A percentile compares a stretch with the other conserved stretches of the same genome.
phyloP scores from a whole-genome alignment of 371 early-diverging fungal genomes.

The Quaeritorhiza haematococci region DNA sequence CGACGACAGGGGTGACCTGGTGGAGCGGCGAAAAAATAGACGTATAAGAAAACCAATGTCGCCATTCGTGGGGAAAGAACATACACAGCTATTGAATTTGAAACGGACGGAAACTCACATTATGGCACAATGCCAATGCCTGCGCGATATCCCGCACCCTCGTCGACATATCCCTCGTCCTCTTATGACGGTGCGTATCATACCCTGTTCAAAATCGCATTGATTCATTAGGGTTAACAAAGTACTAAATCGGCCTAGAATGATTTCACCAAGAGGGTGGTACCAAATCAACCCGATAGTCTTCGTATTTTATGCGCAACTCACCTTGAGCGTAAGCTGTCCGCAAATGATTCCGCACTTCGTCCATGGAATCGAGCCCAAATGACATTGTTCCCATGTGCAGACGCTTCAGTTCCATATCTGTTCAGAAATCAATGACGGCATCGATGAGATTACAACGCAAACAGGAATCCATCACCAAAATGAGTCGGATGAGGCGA shows the following conservation, averaged over 20 bases:
- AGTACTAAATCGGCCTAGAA: too few species aligned
- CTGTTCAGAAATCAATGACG: too few species aligned
- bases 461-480: too few species aligned
- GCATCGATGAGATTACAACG: too few species aligned
- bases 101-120: conserved; percentile 20
- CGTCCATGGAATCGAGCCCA: conserved; percentile 84
- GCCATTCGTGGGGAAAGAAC: too few species aligned
- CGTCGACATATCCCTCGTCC: conserved; percentile 25
- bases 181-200: conserved; percentile 17
- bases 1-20: conserved; percentile 52
- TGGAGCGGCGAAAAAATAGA: too few species aligned
- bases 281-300: too few species aligned
- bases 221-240: too few species aligned
- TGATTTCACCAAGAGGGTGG: too few species aligned
- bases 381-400: conserved; percentile 97
- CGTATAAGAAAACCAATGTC: too few species aligned
- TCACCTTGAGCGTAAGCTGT: conserved; percentile 56
- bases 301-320: too few species aligned
- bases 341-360: conserved; percentile 64
- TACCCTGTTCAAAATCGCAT: conserved; percentile 8
- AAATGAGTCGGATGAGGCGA: too few species aligned
- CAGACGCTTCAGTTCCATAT: conserved; percentile 96
- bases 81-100: conserved; percentile 3
- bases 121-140: conserved; percentile 58
- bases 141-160: conserved; percentile 43